A percentile compares a stretch with the other conserved stretches of the same genome.
These are phyloP conservation scores for Panicum virgatum DNA, from an alignment of 202 grass and related monocot species.

Conservation along the genomic window DNA sequence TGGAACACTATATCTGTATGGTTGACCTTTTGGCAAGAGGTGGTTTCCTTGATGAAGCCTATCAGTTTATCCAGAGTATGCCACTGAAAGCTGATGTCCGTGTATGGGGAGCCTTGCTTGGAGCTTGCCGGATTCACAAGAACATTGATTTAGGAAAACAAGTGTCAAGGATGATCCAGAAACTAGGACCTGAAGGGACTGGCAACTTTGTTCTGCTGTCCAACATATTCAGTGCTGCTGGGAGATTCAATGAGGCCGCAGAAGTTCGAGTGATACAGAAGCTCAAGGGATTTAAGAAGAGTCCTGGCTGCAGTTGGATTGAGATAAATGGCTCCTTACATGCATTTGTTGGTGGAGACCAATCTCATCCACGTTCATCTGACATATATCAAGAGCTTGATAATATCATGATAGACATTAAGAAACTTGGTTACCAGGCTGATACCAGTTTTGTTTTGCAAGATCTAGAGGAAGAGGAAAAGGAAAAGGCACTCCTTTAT, in stretches of 20 bases:
- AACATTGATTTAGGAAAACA: slow-evolving; percentile 71
- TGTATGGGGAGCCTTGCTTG: slow-evolving; percentile 84
- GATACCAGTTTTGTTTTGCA: slow-evolving; percentile 76
- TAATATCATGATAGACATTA: slow-evolving; percentile 55
- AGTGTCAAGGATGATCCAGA: slow-evolving; percentile 73
- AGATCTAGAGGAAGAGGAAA: slow-evolving; percentile 83
- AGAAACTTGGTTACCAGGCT: slow-evolving; percentile 68
- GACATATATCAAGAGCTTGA: slow-evolving; percentile 70
- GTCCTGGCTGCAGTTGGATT: slow-evolving; percentile 79
- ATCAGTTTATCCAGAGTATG: slow-evolving; percentile 69
- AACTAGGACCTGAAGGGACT: slow-evolving; percentile 72
- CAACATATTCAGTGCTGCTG: slow-evolving; percentile 77
- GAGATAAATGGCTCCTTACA: slow-evolving; percentile 72
- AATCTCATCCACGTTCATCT: slow-evolving; percentile 57
- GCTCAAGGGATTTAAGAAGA: slow-evolving; percentile 73
- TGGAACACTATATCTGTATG: slow-evolving; percentile 87
- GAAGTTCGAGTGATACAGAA: slow-evolving; percentile 69
- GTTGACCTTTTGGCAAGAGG: slow-evolving; percentile 82
- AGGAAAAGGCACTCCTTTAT: slow-evolving; percentile 59
- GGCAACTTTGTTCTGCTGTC: slow-evolving; percentile 86
- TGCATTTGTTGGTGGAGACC: slow-evolving; percentile 79
- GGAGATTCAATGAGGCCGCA: slow-evolving; percentile 75
- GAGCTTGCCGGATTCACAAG: slow-evolving; percentile 74
- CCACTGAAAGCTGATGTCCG: slow-evolving; percentile 72
- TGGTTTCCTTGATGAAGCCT: slow-evolving; percentile 74